A percentile compares a stretch with the other conserved stretches of the same genome.
Conservation (phyloP, 345 rosid genomes). For the Noccaea bulbosa region DNA sequence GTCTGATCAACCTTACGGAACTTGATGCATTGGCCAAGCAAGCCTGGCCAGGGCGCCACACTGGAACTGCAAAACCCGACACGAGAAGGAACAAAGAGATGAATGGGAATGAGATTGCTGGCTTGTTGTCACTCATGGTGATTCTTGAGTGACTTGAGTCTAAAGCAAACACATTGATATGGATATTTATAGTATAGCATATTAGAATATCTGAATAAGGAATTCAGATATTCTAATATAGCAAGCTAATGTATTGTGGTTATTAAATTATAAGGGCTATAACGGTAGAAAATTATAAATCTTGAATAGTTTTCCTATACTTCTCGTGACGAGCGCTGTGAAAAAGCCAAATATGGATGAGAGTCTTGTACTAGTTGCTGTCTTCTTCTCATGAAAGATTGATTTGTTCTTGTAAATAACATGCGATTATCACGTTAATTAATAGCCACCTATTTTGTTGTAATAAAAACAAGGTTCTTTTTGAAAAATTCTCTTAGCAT, state of each 20-base stretch:
- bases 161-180: slow-evolving; percentile 25
- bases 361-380: neutral
- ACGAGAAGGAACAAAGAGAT: slow-evolving; percentile 35
- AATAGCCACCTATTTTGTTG: neutral
- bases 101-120: slow-evolving; percentile 28
- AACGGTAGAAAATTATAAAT: neutral
- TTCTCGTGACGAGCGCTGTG: slow-evolving; percentile 29
- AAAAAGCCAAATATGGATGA: neutral
- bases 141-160: slow-evolving; percentile 20
- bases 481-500: neutral
- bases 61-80: neutral
- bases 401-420: neutral
- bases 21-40: neutral
- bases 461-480: neutral
- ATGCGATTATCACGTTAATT: neutral
- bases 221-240: too few relatives aligned
- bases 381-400: slow-evolving; percentile 1
- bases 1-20: slow-evolving; percentile 30
- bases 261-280: neutral
- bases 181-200: slow-evolving; percentile 23
- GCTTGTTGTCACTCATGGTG: slow-evolving; percentile 29
- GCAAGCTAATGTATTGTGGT: neutral
- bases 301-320: slow-evolving; percentile 1
- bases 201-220: too few relatives aligned
- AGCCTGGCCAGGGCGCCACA: too few relatives aligned